Base-by-base conservation (phyloP, 163 green algal genomes). In the Chlamydomonas reinhardtii region DNA sequence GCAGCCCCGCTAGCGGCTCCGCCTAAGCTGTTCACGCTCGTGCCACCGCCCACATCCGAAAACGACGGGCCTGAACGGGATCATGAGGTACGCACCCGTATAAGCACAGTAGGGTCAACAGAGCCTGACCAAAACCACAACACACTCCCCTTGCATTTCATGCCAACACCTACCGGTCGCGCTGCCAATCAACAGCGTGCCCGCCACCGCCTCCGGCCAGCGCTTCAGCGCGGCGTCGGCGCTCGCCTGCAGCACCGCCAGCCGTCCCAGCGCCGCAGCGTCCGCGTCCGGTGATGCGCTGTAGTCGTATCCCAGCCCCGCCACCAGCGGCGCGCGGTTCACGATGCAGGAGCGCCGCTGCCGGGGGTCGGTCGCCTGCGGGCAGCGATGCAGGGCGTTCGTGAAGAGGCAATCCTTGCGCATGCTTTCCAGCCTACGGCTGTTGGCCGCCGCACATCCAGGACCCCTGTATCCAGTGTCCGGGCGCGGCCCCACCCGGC, bases 251-350 rank as follows among this genome's bases (percentile, higher is more conserved):
- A 71, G 65, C 65, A 35, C 65, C 65, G 15, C 65, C 65, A 20
- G n/a, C 19, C 52, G 43, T 24, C 6, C 22, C 29, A 29, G 37
- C 4, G 19, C 48, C 17, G 16, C n/a, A 19, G 73, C 73, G n/a
- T 24, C 8, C 27, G 48, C 43, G 73, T 78, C 37, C 48, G 73
- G 54, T n/a, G 73, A 39, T 14, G 56, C 17, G 43, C 2, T 27
- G 34, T 39, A 39, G 48, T 65, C 39, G 48, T 78, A 78, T 29
- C 34, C 73, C 25, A 65, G 22, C 25, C 37, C 64, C 12, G 39
- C 73, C 3, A 78, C 43, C 73, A 78, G 73, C 22, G 73, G 73
- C 43, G 73, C 73, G 54, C 73, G 73, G 31, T 78, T 78, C 43
- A 78, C 73, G 24, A 78, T 0, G 39, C 73, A 78, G 37, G 43